Base-by-base conservation (phyloP, 306 rosid species). In the Dicorynia guianensis region DNA sequence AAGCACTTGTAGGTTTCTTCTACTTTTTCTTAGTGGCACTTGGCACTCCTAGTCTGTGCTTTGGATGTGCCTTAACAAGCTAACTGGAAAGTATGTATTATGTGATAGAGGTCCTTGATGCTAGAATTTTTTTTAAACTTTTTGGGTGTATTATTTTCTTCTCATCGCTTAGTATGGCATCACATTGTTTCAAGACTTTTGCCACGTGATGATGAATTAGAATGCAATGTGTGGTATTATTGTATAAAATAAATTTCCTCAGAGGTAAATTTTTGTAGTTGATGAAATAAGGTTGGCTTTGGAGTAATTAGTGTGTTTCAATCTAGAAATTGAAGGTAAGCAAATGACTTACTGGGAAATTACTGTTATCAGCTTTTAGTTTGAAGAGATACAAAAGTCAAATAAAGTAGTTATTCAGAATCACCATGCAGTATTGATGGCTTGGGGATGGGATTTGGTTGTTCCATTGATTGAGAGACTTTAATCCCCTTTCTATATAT, bases 11-110 rank as follows among this genome's bases (percentile, higher is more conserved):
- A 35, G 62, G 67, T 19, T 35, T 76, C 20, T 67, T 54, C 63
- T 64, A 54, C 46, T 35, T 76, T 14, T 67, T 54, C 63, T 75
- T 67, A 67, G 69, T 67, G 53, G 34, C 44, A 47, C 39, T 57
- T 57, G 40, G 20, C 57, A 33, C 43, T 4, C 34, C 68, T 44
- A 46, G 50, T 76, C 49, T 76, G 7, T 18, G 50, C n/a, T 33
- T 3, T 57, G 35, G 25, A 67, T 47, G 40, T 57, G 75, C 67
- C 54, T 76, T n/a, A 65, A 55, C 38, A 46, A 67, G 59, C 47
- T 18, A 17, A 15, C 10, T 67, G 65, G 36, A 75, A 38, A 65
- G 49, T 9, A 44, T 44, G 7, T 6, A 7, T 7, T 10, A 15
- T 69, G 52, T 35, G 35, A 35, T 52, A 53, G 50, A 7, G 14